These are phyloP conservation scores for Cryptosporidium tyzzeri DNA, from an alignment of 169 alveolate genomes.

Conservation along the genomic window DNA sequence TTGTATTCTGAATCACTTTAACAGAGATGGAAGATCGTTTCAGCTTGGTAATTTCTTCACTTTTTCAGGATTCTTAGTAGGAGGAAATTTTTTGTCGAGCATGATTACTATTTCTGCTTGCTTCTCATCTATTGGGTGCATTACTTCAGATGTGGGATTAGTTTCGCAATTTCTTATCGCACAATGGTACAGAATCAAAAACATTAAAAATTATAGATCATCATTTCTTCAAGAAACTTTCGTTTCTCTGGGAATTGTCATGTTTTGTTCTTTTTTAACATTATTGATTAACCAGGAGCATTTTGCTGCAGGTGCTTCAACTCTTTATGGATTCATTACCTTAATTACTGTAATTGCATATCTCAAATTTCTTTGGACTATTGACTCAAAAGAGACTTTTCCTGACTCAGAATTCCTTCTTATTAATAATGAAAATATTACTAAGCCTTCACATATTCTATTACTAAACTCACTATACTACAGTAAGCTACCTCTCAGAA, in stretches of 20 bases:
- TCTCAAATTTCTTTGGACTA: constrained; percentile 58
- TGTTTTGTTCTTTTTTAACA: constrained; percentile 42
- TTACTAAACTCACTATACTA: constrained; percentile 27
- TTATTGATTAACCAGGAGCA: constrained; percentile 29
- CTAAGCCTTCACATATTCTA: constrained; percentile 31
- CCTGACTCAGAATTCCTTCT: not conserved
- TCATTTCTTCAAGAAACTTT: constrained; percentile 26
- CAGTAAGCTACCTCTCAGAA: constrained; percentile 32
- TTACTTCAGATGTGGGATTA: constrained; percentile 51
- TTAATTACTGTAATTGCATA: constrained; percentile 34
- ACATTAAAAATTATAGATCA: not conserved
- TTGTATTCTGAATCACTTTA: constrained; percentile 44
- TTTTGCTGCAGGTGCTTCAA: constrained; percentile 64
- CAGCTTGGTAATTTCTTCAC: constrained; percentile 67
- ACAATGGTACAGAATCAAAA: constrained; percentile 37
- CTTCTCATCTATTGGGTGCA: constrained; percentile 63
- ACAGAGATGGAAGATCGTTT: constrained; percentile 35
- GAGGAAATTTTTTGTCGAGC: constrained; percentile 41
- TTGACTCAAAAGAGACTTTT: constrained; percentile 10
- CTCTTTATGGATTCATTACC: constrained; percentile 59
- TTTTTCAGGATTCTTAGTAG: constrained; percentile 44
- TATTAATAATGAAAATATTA: not conserved
- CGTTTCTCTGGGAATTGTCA: constrained; percentile 29
- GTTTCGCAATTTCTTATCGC: constrained; percentile 27
- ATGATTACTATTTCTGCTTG: constrained; percentile 66